phyloP scores from a whole-genome alignment of 495 filamentous ascomycete species.

The Hypoxylon trugodes region DNA sequence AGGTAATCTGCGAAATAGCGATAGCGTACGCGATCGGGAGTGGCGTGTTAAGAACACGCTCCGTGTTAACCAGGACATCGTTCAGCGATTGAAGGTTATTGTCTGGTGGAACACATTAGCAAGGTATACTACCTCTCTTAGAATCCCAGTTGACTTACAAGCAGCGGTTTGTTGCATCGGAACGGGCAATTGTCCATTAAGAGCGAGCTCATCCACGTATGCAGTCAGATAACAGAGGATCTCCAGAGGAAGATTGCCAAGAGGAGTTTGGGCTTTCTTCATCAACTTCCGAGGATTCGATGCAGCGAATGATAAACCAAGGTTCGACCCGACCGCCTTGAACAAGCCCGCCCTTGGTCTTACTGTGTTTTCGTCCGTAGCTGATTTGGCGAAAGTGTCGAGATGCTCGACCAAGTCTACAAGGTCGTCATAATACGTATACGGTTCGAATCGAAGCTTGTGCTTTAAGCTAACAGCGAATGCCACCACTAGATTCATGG shows the following conservation, averaged over 20 bases:
- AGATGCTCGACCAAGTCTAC: slow-evolving; percentile 65
- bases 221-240: slow-evolving; percentile 75
- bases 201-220: slow-evolving; percentile 65
- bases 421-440: slow-evolving; percentile 77
- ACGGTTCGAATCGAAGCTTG: slow-evolving; percentile 87
- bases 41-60: slow-evolving; percentile 85
- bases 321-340: slow-evolving; percentile 71
- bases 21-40: slow-evolving; percentile 87
- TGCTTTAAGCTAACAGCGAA: slow-evolving; percentile 83
- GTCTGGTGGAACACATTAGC: slow-evolving; percentile 39
- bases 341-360: slow-evolving; percentile 59
- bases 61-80: slow-evolving; percentile 76
- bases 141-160: slow-evolving; percentile 37
- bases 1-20: slow-evolving; percentile 85
- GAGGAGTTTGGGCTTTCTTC: slow-evolving; percentile 67
- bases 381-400: slow-evolving; percentile 74
- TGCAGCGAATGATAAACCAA: slow-evolving; percentile 73
- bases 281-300: slow-evolving; percentile 78
- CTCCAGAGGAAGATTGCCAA: slow-evolving; percentile 82
- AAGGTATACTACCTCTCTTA: background rate
- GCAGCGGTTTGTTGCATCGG: slow-evolving; percentile 59
- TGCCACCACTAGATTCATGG: slow-evolving; percentile 81
- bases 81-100: slow-evolving; percentile 68
- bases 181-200: slow-evolving; percentile 63
- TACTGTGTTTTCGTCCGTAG: slow-evolving; percentile 62